Evolutionary conservation across 192 early-diverging fungal genomes (phyloP).

Genomic region (Coemansia sp.): DNA sequence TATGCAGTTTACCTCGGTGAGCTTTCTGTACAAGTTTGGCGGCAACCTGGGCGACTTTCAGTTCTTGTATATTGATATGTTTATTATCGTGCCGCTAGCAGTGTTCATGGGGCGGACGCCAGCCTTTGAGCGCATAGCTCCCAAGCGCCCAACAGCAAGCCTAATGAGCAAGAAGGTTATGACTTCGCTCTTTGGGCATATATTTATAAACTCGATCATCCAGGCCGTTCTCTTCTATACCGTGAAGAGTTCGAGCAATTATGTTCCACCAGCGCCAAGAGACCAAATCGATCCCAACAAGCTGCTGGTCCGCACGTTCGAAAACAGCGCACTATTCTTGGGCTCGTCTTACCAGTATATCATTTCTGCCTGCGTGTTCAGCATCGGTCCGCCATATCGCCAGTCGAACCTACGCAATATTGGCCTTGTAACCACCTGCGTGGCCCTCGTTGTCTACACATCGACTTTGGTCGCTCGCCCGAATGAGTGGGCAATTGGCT

Average conservation of each 20-base stretch:
- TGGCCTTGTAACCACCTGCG: conserved; percentile 30
- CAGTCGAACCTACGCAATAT: conserved; percentile 80
- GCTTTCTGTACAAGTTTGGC: conserved; percentile 83
- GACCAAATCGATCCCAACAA: conserved; percentile 60
- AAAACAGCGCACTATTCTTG: conserved; percentile 92
- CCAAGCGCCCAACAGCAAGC: conserved; percentile 85
- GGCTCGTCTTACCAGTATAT: conserved; percentile 93
- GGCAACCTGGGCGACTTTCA: conserved; percentile 92
- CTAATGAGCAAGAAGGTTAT: conserved; percentile 89
- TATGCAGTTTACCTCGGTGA: conserved; percentile 95
- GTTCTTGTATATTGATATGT: conserved; percentile 94
- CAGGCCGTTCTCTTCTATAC: conserved; percentile 73
- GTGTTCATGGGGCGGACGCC: conserved; percentile 90
- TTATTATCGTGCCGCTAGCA: conserved; percentile 85
- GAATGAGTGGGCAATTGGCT: conserved; percentile 40
- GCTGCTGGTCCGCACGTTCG: conserved; percentile 72
- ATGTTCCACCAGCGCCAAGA: conserved; percentile 55
- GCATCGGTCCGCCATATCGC: conserved; percentile 95
- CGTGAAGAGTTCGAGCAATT: conserved; percentile 75
- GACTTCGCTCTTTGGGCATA: conserved; percentile 86
- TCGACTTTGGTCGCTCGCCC: conserved; percentile 59
- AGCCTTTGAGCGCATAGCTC: conserved; percentile 67
- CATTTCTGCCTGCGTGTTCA: conserved; percentile 84
- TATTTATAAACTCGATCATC: conserved; percentile 76
- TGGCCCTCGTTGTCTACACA: conserved; percentile 69